These are phyloP conservation scores for Penicillium freii DNA, from an alignment of 2,329 filamentous ascomycete species.

Conservation along the genomic window DNA sequence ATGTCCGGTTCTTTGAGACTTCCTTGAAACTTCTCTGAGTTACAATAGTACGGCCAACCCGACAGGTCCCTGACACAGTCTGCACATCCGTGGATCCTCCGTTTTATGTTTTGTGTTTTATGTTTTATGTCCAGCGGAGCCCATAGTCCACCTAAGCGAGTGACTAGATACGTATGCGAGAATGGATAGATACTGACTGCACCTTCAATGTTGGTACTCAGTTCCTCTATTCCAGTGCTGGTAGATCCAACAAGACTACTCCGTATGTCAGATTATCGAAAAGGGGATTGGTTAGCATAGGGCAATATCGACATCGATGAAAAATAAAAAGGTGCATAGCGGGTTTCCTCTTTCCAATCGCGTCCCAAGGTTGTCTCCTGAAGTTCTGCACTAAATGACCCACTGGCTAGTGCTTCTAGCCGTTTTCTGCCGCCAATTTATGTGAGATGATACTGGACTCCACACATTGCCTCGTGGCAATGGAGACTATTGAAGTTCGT, in stretches of 20 bases:
- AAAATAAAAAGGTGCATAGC: background rate
- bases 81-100: slow-evolving; percentile 2
- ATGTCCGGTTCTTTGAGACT: background rate
- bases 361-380: slow-evolving; percentile 18
- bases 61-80: background rate
- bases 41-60: background rate
- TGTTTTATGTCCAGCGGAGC: slow-evolving; percentile 1
- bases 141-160: background rate
- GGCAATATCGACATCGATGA: background rate
- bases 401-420: slow-evolving; percentile 32
- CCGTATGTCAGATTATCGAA: background rate
- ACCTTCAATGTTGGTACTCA: background rate
- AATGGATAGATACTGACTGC: background rate
- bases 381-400: slow-evolving; percentile 19
- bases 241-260: background rate
- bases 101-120: too few species aligned
- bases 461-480: slow-evolving; percentile 8
- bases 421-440: slow-evolving; percentile 18
- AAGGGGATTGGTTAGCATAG: background rate
- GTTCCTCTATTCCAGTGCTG: too few species aligned
- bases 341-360: background rate
- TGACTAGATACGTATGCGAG: background rate
- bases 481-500: slow-evolving; percentile 12
- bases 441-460: background rate
- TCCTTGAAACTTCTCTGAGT: background rate